These are phyloP conservation scores for Chytridiales sp. DNA, from an alignment of 371 early-diverging fungal genomes.

Conservation along the genomic window DNA sequence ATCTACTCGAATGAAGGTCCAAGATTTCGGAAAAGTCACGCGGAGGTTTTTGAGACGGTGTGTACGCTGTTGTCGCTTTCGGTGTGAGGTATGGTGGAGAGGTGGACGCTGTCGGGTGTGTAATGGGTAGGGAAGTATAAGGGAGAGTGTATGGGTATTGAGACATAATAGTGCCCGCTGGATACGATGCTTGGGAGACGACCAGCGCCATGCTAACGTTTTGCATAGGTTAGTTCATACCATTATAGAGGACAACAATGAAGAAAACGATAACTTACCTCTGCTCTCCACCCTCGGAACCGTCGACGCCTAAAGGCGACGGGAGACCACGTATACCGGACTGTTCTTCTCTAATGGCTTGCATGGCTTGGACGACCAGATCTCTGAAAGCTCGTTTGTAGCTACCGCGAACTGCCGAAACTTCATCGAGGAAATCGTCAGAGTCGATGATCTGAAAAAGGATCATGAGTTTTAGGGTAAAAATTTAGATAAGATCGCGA, in stretches of 20 bases:
- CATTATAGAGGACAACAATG: too few relatives aligned
- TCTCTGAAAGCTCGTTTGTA: conserved; percentile 82
- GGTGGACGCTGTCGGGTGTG: too few relatives aligned
- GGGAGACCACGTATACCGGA: neutral
- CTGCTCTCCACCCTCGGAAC: too few relatives aligned
- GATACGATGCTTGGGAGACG: too few relatives aligned
- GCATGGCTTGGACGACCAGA: conserved; percentile 74
- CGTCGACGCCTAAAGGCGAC: conserved; percentile 20
- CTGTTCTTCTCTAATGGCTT: conserved; percentile 54
- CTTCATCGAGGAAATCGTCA: conserved; percentile 81
- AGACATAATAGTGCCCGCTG: too few relatives aligned
- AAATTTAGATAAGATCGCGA: neutral
- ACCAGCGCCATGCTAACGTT: too few relatives aligned
- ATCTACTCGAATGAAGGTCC: conserved; percentile 56
- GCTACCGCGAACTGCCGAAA: conserved; percentile 72
- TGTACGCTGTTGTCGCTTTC: too few relatives aligned
- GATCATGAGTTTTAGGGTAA: neutral
- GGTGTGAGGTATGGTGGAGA: too few relatives aligned
- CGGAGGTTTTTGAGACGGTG: conserved; percentile 14
- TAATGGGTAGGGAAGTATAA: too few relatives aligned
- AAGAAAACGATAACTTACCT: too few relatives aligned
- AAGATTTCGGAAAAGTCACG: conserved; percentile 31
- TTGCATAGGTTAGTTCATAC: too few relatives aligned
- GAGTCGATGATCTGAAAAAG: conserved; percentile 70
- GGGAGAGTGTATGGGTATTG: too few relatives aligned